phyloP scores from a whole-genome alignment of 2,329 filamentous ascomycete genomes.

The Rachicladosporium sp. region DNA sequence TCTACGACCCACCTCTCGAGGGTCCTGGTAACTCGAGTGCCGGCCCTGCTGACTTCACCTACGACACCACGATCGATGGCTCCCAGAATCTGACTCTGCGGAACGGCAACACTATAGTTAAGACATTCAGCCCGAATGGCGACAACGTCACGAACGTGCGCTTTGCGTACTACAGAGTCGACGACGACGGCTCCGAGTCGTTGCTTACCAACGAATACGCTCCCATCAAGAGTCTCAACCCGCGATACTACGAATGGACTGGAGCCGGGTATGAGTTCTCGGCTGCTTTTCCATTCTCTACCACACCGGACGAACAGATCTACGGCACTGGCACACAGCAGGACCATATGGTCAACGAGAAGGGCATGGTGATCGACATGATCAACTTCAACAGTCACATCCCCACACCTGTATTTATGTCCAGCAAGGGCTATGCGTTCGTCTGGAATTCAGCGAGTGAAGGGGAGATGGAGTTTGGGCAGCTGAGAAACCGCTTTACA shows the following conservation, averaged over 20 bases:
- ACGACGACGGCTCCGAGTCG: conserved; percentile 23
- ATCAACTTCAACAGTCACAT: conserved; percentile 23
- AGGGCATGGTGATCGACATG: conserved; percentile 20
- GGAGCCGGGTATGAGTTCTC: conserved; percentile 25
- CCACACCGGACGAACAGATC: conserved; percentile 22
- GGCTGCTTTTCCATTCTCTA: conserved; percentile 27
- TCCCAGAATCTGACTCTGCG: conserved; percentile 19
- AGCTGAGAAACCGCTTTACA: conserved; percentile 17
- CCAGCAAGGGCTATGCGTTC: conserved; percentile 19
- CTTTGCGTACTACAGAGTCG: conserved; percentile 25
- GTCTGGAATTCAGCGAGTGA: conserved; percentile 21
- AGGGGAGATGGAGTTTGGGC: conserved; percentile 21
- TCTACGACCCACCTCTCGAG: conserved; percentile 29
- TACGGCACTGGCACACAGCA: conserved; percentile 20
- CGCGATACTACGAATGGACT: conserved; percentile 25
- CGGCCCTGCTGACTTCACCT: conserved; percentile 21
- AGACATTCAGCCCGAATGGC: conserved; percentile 19
- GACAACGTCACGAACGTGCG: conserved; percentile 23
- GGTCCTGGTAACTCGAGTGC: conserved; percentile 18
- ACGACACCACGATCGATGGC: conserved; percentile 23
- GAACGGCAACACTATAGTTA: conserved; percentile 27
- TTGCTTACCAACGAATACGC: conserved; percentile 26
- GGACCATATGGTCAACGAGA: conserved; percentile 22
- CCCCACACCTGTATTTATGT: conserved; percentile 21
- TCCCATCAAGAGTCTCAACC: conserved; percentile 24